Evolutionary conservation across 768 basidiomycete species (phyloP).

Genomic region (Tylopilus vinaceipallidus): DNA sequence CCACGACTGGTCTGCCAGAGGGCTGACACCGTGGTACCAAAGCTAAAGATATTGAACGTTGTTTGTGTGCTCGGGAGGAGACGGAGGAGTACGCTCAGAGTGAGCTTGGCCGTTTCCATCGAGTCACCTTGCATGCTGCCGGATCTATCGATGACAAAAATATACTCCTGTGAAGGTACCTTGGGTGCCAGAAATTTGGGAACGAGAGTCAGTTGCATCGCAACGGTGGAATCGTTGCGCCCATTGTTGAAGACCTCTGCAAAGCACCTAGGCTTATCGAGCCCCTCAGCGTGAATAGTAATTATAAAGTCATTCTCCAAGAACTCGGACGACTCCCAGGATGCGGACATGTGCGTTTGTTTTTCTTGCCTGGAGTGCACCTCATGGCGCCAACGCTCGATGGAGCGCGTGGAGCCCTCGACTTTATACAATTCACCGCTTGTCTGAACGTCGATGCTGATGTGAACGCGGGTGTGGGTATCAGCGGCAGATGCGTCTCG

Average conservation of each 20-base stretch:
- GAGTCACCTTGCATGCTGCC: conserved; percentile 47
- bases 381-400: conserved; percentile 34
- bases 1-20: conserved; percentile 38
- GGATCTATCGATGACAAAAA: conserved; percentile 61
- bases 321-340: conserved; percentile 40
- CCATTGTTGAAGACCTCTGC: conserved; percentile 46
- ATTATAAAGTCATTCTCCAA: conserved; percentile 52
- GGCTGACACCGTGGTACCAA: conserved; percentile 33
- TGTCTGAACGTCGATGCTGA: conserved; percentile 48
- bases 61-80: conserved; percentile 45
- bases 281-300: conserved; percentile 43
- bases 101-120: conserved; percentile 48
- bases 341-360: conserved; percentile 39
- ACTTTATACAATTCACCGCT: conserved; percentile 42
- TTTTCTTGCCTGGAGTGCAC: conserved; percentile 36
- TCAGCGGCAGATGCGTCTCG: conserved; percentile 28
- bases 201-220: conserved; percentile 54
- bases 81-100: conserved; percentile 45
- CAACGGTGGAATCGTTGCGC: conserved; percentile 33
- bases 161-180: conserved; percentile 49
- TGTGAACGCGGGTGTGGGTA: conserved; percentile 35
- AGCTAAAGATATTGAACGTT: conserved; percentile 58
- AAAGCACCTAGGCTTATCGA: conserved; percentile 57
- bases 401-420: conserved; percentile 44
- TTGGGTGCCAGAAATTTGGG: conserved; percentile 49